Evolutionary conservation across 495 filamentous ascomycete genomes (phyloP), one percentile per base, ranked within the genome.

Genomic region (Penicillium manginii): DNA sequence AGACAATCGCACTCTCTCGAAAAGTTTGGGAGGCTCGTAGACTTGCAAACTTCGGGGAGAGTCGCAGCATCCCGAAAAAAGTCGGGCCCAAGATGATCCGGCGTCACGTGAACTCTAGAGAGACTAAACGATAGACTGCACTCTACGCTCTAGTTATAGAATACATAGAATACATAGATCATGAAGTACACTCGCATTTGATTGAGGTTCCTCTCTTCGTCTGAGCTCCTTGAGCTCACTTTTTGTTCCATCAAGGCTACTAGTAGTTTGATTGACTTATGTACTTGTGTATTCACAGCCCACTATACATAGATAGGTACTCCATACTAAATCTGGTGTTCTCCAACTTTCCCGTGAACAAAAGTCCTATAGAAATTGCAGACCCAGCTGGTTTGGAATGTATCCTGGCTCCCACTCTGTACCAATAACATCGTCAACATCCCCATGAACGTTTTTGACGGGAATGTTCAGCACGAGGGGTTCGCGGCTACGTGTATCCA

Each of bases 71-170:
- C 32, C 54, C 42, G 49, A 58, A 66, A 68, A 66, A 66, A 66
- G 55, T 60, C 58, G 45, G 62, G 26, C 49, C 54, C 43, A 32
- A 39, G 54, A 51, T 54, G 54, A 61, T 65, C 62, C 62, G 55
- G 55, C 33, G 31, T 65, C 62, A 65, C 62, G 62, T 65, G 62
- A 32, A n/a, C n/a, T n/a, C n/a, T n/a, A n/a, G n/a, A n/a, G n/a
- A n/a, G n/a, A n/a, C n/a, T n/a, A n/a, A n/a, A n/a, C n/a, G n/a
- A n/a, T n/a, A n/a, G n/a, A n/a, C n/a, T n/a, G n/a, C n/a, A n/a
- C n/a, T n/a, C n/a, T n/a, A n/a, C n/a, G n/a, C n/a, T n/a, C n/a
- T n/a, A n/a, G n/a, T n/a, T n/a, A n/a, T n/a, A n/a, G n/a, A n/a
- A n/a, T n/a, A n/a, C n/a, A n/a, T n/a, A n/a, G n/a, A n/a, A n/a